These are phyloP conservation scores for Daedalea quercina DNA, from an alignment of 768 basidiomycete species.

Conservation along the genomic window DNA sequence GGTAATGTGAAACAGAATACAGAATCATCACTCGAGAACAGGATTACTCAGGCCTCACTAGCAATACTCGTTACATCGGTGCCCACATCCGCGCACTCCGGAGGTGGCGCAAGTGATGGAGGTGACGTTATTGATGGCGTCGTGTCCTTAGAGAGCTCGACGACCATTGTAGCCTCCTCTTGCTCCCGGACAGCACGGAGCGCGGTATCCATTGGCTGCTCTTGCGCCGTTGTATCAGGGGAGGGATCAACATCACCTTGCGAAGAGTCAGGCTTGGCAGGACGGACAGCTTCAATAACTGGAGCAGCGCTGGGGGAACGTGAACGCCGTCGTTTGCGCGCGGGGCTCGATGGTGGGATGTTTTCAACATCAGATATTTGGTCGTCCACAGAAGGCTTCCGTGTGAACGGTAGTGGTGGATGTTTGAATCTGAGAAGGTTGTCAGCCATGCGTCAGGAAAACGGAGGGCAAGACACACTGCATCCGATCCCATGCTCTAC, in stretches of 20 bases:
- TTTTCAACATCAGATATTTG: neutral
- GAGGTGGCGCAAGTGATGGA: neutral
- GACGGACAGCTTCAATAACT: neutral
- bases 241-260: too few species aligned
- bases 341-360: neutral
- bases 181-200: neutral
- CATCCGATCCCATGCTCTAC: neutral
- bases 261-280: neutral
- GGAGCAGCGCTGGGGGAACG: neutral
- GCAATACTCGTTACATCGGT: neutral
- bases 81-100: neutral
- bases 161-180: neutral
- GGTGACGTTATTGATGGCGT: neutral
- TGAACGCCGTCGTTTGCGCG: neutral
- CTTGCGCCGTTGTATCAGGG: neutral
- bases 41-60: neutral
- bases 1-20: too few species aligned
- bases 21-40: too few species aligned
- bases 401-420: neutral
- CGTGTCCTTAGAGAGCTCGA: neutral
- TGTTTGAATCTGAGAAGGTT: neutral
- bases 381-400: neutral
- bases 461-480: neutral
- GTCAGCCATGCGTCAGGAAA: neutral
- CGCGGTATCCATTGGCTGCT: neutral